These are phyloP conservation scores for Capsella bursapastoris DNA, from an alignment of 345 rosid genomes.

Conservation along the genomic window DNA sequence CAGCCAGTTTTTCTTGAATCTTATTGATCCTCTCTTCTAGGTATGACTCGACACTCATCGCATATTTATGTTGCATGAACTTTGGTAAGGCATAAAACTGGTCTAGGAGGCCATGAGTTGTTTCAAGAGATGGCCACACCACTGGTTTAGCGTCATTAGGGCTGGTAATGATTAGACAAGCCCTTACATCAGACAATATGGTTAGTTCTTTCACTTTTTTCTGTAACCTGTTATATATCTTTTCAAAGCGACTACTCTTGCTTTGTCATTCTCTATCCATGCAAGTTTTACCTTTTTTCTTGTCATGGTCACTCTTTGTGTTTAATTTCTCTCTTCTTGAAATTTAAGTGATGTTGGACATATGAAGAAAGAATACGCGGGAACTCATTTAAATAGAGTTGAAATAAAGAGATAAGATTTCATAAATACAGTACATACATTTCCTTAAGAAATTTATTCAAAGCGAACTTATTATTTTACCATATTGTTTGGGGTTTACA, in stretches of 20 bases:
- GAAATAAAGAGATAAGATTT: too few relatives aligned
- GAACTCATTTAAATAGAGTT: too few relatives aligned
- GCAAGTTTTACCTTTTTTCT: slow-evolving; percentile 62
- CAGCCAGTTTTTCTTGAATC: neutral
- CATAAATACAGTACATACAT: too few relatives aligned
- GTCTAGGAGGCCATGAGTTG: slow-evolving; percentile 26
- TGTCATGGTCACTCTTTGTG: slow-evolving; percentile 44
- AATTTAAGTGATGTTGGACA: neutral
- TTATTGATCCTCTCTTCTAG: slow-evolving; percentile 28
- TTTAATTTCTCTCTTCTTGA: neutral
- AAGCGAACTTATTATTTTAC: too few relatives aligned
- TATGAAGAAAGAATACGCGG: too few relatives aligned
- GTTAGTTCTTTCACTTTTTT: slow-evolving; percentile 67
- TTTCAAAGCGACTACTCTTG: slow-evolving; percentile 53
- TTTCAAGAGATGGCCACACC: slow-evolving; percentile 57
- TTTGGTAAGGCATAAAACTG: slow-evolving; percentile 32
- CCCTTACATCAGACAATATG: slow-evolving; percentile 61
- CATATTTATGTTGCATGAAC: slow-evolving; percentile 12
- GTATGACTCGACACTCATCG: slow-evolving; percentile 27
- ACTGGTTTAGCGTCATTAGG: slow-evolving; percentile 50
- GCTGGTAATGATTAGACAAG: slow-evolving; percentile 57
- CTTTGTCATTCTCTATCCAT: slow-evolving; percentile 46
- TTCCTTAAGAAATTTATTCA: too few relatives aligned
- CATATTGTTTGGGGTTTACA: too few relatives aligned
- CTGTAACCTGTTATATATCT: slow-evolving; percentile 58